These are phyloP conservation scores for Hippophae rhamnoides DNA, from an alignment of 306 rosid species.

Conservation along the genomic window DNA sequence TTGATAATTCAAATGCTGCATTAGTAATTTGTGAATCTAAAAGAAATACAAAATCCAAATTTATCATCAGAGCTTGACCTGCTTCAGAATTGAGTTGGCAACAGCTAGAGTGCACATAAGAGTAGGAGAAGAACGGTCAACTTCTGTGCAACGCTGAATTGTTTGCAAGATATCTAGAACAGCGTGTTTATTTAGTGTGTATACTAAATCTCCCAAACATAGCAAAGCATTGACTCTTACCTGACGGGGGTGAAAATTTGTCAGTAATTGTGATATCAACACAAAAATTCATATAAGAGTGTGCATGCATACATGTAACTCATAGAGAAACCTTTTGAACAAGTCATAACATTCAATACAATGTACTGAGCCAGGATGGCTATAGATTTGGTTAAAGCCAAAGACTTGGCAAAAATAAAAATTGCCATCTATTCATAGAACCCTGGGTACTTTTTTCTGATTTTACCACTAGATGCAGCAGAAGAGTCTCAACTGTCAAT, in stretches of 20 bases:
- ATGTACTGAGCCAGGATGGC: slow-evolving; percentile 1
- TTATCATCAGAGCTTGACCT: slow-evolving; percentile 32
- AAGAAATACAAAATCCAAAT: background rate
- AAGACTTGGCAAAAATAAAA: background rate
- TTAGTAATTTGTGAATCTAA: slow-evolving; percentile 9
- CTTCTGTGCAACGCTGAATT: slow-evolving; percentile 92
- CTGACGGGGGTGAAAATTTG: slow-evolving; percentile 33
- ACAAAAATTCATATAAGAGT: slow-evolving; percentile 4
- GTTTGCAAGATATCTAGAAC: slow-evolving; percentile 83
- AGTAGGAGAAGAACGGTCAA: slow-evolving; percentile 92
- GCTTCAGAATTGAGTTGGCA: slow-evolving; percentile 84
- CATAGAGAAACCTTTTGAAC: slow-evolving; percentile 1
- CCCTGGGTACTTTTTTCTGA: too few species aligned
- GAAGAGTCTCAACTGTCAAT: too few species aligned
- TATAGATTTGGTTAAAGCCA: background rate
- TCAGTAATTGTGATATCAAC: slow-evolving; percentile 3
- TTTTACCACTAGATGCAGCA: too few species aligned
- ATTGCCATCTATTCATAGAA: background rate
- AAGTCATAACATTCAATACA: slow-evolving; percentile 4
- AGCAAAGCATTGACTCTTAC: slow-evolving; percentile 95
- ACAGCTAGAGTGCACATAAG: slow-evolving; percentile 99
- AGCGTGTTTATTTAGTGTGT: slow-evolving; percentile 72
- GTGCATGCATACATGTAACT: too few species aligned
- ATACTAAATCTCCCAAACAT: slow-evolving; percentile 80
- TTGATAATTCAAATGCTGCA: slow-evolving; percentile 11